These are phyloP conservation scores for Gaertneriomyces sp. DNA, from an alignment of 192 early-diverging fungal species.

Conservation along the genomic window DNA sequence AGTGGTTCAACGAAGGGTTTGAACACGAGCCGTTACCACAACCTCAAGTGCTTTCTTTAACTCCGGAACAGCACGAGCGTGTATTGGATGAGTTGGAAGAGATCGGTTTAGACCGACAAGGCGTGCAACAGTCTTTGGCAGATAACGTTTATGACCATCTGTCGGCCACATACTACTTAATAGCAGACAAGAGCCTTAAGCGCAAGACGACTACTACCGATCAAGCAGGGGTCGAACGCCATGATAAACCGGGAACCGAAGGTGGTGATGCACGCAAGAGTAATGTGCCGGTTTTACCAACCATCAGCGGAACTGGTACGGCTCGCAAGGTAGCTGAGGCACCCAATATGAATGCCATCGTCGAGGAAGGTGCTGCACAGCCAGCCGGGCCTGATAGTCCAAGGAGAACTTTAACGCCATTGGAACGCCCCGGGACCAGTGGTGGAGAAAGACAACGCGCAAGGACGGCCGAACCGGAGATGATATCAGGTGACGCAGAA, in stretches of 20 bases:
- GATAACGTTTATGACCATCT: slow-evolving; percentile 54
- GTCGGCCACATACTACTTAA: slow-evolving; percentile 54
- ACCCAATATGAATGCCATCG: slow-evolving; percentile 25
- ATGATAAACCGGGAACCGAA: slow-evolving; percentile 19
- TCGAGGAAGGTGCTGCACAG: slow-evolving; percentile 20
- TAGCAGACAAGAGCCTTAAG: slow-evolving; percentile 47
- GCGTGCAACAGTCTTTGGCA: slow-evolving; percentile 43
- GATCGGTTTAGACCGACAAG: slow-evolving; percentile 48
- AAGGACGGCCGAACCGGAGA: slow-evolving; percentile 4
- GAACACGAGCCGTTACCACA: slow-evolving; percentile 38
- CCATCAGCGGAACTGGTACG: slow-evolving; percentile 14
- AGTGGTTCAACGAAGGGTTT: slow-evolving; percentile 54
- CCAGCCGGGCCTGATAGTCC: not conserved
- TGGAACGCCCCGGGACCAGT: slow-evolving; percentile 17
- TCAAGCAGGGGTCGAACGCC: slow-evolving; percentile 23
- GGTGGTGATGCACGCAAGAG: not conserved
- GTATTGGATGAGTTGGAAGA: slow-evolving; percentile 55
- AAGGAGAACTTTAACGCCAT: slow-evolving; percentile 10
- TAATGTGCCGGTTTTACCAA: slow-evolving; percentile 30
- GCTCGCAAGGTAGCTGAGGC: slow-evolving; percentile 28
- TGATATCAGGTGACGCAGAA: not conserved
- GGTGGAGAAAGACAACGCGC: slow-evolving; percentile 8
- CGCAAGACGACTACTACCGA: slow-evolving; percentile 19
- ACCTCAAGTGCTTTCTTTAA: slow-evolving; percentile 26
- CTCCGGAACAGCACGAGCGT: slow-evolving; percentile 42